A percentile compares a stretch with the other conserved stretches of the same genome.
phyloP scores from a whole-genome alignment of 208 protist genomes.

The Willaertia magna region DNA sequence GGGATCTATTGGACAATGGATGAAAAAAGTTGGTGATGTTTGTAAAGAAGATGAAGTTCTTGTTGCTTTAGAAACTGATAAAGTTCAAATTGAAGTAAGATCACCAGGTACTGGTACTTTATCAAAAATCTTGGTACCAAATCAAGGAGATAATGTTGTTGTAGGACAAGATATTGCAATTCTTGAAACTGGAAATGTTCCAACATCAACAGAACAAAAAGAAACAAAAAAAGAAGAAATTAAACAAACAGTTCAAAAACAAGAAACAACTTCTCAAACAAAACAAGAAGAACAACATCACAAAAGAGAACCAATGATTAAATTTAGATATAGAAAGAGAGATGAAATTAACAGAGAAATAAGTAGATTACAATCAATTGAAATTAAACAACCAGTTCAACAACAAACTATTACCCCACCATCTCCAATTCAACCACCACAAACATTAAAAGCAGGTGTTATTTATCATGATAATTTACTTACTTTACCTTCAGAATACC shows the following conservation, averaged over 20 bases:
- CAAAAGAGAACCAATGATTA: background rate
- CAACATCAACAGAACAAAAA: background rate
- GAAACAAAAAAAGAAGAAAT: background rate
- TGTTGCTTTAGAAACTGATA: conserved; percentile 94
- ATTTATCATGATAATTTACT: background rate
- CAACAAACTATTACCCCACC: background rate
- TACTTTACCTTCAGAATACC: background rate
- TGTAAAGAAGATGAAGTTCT: conserved; percentile 82
- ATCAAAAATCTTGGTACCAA: conserved; percentile 59
- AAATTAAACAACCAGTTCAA: background rate
- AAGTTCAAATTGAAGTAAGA: conserved; percentile 86
- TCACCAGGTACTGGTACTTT: conserved; percentile 76
- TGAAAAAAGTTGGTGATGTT: conserved; percentile 81
- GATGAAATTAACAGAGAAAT: background rate
- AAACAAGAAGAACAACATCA: background rate
- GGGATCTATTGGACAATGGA: conserved; percentile 83
- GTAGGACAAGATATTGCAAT: conserved; percentile 62
- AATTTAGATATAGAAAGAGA: background rate
- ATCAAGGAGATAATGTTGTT: conserved; percentile 66
- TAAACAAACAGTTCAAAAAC: background rate
- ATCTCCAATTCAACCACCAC: background rate
- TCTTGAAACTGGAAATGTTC: background rate
- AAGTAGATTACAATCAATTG: too few relatives aligned
- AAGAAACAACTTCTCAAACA: background rate
- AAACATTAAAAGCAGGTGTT: background rate